Base-by-base conservation (phyloP, 805 yeast genomes). In the Yamadazyma philogaea region DNA sequence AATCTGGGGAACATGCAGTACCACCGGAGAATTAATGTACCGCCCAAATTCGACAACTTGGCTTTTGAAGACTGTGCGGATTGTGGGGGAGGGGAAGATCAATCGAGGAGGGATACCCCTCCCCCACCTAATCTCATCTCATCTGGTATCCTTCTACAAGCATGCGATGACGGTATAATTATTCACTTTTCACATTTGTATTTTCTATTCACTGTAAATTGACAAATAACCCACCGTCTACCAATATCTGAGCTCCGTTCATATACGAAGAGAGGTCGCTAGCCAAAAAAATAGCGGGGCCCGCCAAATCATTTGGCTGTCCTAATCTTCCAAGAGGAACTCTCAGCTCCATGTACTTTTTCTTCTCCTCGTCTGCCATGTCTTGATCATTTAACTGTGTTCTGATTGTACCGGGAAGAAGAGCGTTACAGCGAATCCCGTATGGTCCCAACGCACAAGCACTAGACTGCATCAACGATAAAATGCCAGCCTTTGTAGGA, bases 401-500 rank as follows among this genome's bases (percentile, higher is more conserved):
- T 35, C 58, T 43, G 39, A 72, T 70, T 1, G 75, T 69, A 1
- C 77, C 77, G 12, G 77, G 77, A 15, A 70, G 53, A n/a, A 71
- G 45, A 12, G 75, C 74, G 49, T 72, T 72, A 43, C 72, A 67
- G 46, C 75, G 56, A 33, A 72, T 71, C 6, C 72, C 72, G 45
- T 66, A 63, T 35, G 64, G 54, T 1, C 75, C 75, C 24, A 72
- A 59, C 1, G 74, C 71, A 44, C 67, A 63, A 1, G 77, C 76
- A 24, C 60, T 58, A 12, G 72, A 62, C 50, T 71, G 75, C 63
- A 70, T 70, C 47, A 72, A 52, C 15, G 72, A 66, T 37, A 68
- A 50, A 32, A 72, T 58, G 14, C 74, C 77, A n/a, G 74, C 75
- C 44, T 72, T 72, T 10, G 77, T 68, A 14, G 76, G 74, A n/a